These are phyloP conservation scores for Taphrina populina DNA, from an alignment of 1,139 yeast genomes.

Conservation along the genomic window DNA sequence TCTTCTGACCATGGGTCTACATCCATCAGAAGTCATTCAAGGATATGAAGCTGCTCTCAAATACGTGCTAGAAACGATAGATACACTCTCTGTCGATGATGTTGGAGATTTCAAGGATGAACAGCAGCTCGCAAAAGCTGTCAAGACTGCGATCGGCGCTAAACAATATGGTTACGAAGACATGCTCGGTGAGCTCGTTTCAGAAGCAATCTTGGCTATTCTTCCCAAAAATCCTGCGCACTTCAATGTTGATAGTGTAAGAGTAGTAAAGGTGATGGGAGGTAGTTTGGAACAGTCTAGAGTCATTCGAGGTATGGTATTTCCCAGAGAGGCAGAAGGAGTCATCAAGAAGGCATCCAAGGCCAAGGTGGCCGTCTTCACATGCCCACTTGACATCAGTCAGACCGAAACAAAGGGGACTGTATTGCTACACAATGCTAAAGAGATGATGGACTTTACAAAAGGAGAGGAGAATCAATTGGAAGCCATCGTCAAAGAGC, in stretches of 20 bases:
- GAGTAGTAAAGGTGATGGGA: conserved; percentile 97
- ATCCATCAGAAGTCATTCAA: conserved; percentile 84
- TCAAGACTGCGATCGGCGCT: conserved; percentile 85
- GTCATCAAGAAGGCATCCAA: conserved; percentile 64
- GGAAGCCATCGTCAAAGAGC: conserved; percentile 78
- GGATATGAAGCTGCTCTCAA: conserved; percentile 83
- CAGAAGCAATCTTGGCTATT: conserved; percentile 78
- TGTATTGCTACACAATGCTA: conserved; percentile 87
- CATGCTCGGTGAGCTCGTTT: conserved; percentile 70
- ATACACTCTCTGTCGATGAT: conserved; percentile 61
- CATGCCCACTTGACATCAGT: conserved; percentile 91
- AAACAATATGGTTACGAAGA: conserved; percentile 92
- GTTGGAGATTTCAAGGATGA: conserved; percentile 60
- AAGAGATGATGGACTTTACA: conserved; percentile 93
- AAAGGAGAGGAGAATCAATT: conserved; percentile 95
- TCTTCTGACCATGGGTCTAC: conserved; percentile 76
- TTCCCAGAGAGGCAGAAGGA: conserved; percentile 96
- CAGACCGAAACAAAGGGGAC: conserved; percentile 98
- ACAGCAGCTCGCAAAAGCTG: conserved; percentile 65
- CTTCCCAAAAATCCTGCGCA: conserved; percentile 63
- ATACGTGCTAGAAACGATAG: conserved; percentile 64
- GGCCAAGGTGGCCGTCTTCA: conserved; percentile 86
- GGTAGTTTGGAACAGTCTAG: conserved; percentile 68
- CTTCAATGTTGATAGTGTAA: conserved; percentile 86
- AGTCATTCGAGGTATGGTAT: conserved; percentile 96